Conservation (phyloP, 768 basidiomycete genomes). For the Lactarius sp. region DNA sequence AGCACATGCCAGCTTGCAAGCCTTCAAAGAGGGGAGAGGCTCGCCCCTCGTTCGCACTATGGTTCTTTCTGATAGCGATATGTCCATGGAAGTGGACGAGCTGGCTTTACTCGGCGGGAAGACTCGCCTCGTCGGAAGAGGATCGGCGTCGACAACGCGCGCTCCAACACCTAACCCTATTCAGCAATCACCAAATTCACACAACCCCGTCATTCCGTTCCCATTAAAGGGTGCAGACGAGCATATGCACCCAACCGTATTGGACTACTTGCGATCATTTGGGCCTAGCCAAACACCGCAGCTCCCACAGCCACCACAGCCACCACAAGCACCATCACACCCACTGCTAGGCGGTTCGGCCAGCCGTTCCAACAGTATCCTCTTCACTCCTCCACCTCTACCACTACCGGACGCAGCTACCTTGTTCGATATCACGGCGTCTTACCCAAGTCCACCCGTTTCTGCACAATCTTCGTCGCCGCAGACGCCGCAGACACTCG, state of each 20-base stretch:
- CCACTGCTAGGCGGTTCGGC: slow-evolving; percentile 14
- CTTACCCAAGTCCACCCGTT: slow-evolving; percentile 21
- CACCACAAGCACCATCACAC: neutral
- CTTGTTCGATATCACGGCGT: slow-evolving; percentile 19
- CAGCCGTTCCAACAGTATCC: neutral
- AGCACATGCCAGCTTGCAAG: slow-evolving; percentile 59
- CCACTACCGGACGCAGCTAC: slow-evolving; percentile 6
- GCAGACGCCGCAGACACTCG: slow-evolving; percentile 13
- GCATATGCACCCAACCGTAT: slow-evolving; percentile 55
- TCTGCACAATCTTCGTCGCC: slow-evolving; percentile 11
- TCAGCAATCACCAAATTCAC: slow-evolving; percentile 65
- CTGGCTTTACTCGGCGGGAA: slow-evolving; percentile 56
- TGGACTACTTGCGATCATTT: slow-evolving; percentile 68
- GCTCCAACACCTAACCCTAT: slow-evolving; percentile 31
- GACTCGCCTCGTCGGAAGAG: slow-evolving; percentile 58
- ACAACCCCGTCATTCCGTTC: slow-evolving; percentile 67
- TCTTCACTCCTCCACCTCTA: neutral
- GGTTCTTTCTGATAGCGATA: slow-evolving; percentile 37
- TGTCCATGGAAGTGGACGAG: slow-evolving; percentile 56
- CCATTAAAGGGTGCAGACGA: slow-evolving; percentile 50
- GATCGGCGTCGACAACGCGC: slow-evolving; percentile 46
- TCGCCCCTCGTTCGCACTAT: slow-evolving; percentile 39
- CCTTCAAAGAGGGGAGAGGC: slow-evolving; percentile 54
- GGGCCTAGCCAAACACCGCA: slow-evolving; percentile 28
- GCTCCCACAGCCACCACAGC: slow-evolving; percentile 6